Conservation (phyloP, 1,284 basidiomycete species). For the Cutaneotrichosporon sp. region DNA sequence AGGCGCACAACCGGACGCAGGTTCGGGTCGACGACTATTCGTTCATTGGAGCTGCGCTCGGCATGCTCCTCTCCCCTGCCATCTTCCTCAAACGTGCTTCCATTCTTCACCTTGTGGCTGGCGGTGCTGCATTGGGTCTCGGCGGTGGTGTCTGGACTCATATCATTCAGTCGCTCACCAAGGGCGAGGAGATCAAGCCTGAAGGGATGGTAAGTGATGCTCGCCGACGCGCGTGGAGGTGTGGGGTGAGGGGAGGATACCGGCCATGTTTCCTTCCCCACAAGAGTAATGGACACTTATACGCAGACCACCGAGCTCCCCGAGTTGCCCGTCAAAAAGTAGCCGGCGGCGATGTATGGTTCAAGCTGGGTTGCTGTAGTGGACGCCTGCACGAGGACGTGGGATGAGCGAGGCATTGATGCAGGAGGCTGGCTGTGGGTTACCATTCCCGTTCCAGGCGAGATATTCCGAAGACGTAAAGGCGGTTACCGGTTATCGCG, state of each 20-base stretch:
- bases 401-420: not conserved
- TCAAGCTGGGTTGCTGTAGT: not conserved
- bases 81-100: conserved; percentile 41
- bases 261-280: too few relatives aligned
- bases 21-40: conserved; percentile 45
- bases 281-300: not conserved
- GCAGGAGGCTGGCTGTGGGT: too few relatives aligned
- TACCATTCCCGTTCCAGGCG: too few relatives aligned
- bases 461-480: too few relatives aligned
- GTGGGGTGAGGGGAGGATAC: too few relatives aligned
- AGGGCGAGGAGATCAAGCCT: conserved; percentile 36
- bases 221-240: too few relatives aligned
- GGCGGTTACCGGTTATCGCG: too few relatives aligned
- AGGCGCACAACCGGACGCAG: conserved; percentile 34
- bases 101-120: conserved; percentile 30
- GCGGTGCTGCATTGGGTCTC: conserved; percentile 43
- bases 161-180: conserved; percentile 27
- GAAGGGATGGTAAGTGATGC: conserved; percentile 42
- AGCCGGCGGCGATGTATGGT: not conserved
- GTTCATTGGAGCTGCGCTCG: conserved; percentile 41
- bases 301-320: conserved; percentile 4
- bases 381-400: too few relatives aligned
- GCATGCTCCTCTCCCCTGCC: conserved; percentile 38
- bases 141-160: conserved; percentile 39
- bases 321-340: not conserved